phyloP scores from a whole-genome alignment of 306 rosid species.

The Ammopiptanthus mongolicus region DNA sequence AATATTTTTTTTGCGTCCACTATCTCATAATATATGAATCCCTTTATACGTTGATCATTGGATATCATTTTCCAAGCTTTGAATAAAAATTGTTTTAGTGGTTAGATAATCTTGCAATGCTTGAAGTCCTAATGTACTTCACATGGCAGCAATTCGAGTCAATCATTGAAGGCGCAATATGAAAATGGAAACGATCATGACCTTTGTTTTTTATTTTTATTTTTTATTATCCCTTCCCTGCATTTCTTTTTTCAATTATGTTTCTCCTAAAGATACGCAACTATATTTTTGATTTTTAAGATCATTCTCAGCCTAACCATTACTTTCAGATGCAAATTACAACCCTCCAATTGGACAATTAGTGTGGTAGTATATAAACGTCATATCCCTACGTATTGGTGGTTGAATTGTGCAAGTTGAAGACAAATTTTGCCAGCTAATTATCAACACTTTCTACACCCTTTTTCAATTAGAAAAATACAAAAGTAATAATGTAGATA shows the following conservation, averaged over 20 bases:
- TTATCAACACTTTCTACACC: conserved; percentile 22
- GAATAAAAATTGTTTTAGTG: conserved; percentile 13
- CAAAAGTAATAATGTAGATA: conserved; percentile 23
- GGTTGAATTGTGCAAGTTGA: conserved; percentile 35
- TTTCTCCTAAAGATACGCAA: conserved; percentile 29
- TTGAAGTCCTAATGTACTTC: conserved; percentile 33
- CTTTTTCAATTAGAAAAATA: conserved; percentile 20
- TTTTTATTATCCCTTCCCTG: background rate
- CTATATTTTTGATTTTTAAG: conserved; percentile 23
- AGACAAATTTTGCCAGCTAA: conserved; percentile 49
- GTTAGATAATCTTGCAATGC: conserved; percentile 30
- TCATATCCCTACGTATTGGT: conserved; percentile 33
- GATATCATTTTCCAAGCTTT: conserved; percentile 16
- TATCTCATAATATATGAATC: background rate
- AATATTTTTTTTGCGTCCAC: background rate
- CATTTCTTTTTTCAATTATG: conserved; percentile 17
- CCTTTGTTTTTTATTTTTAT: background rate
- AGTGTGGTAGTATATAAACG: conserved; percentile 16
- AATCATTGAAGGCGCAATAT: conserved; percentile 51
- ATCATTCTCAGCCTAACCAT: conserved; percentile 33
- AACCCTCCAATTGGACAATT: conserved; percentile 24
- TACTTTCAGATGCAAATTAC: conserved; percentile 29
- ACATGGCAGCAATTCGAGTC: conserved; percentile 57
- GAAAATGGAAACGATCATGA: conserved; percentile 41
- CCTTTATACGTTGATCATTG: conserved; percentile 15